phyloP scores from a whole-genome alignment of 495 filamentous ascomycete genomes.

The Penicillium robsamsonii region DNA sequence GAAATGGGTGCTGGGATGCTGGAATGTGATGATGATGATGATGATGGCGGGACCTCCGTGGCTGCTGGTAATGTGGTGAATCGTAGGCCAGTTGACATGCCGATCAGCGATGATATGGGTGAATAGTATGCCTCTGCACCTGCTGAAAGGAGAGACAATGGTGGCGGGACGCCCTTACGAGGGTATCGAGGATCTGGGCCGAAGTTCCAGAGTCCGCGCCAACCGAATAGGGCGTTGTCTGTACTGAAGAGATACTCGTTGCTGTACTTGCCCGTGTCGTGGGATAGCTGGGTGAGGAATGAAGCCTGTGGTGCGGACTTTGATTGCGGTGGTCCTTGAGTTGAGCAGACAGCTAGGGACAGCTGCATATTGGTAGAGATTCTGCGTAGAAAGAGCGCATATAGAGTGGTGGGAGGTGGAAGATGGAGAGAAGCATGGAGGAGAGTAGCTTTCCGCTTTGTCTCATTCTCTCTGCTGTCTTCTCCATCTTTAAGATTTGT shows the following conservation, averaged over 20 bases:
- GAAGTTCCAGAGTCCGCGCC: constrained; percentile 91
- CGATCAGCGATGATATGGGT: constrained; percentile 83
- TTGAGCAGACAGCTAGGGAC: constrained; percentile 78
- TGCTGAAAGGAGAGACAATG: constrained; percentile 58
- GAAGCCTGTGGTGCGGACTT: constrained; percentile 46
- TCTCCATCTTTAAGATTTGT: constrained; percentile 8
- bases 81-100: constrained; percentile 75
- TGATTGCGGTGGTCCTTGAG: constrained; percentile 49
- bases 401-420: constrained; percentile 76
- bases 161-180: constrained; percentile 21
- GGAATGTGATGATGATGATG: constrained; percentile 20
- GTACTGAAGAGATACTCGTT: constrained; percentile 90
- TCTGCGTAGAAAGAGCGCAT: constrained; percentile 82
- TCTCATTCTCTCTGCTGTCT: constrained; percentile 14
- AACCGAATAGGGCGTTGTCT: constrained; percentile 82
- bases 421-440: constrained; percentile 85
- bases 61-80: constrained; percentile 91
- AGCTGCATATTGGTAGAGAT: constrained; percentile 76
- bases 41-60: constrained; percentile 48
- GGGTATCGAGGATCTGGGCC: constrained; percentile 67
- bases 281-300: constrained; percentile 75
- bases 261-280: constrained; percentile 84
- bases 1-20: constrained; percentile 37
- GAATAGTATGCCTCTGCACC: constrained; percentile 97
- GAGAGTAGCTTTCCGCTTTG: constrained; percentile 57